phyloP scores from a whole-genome alignment of 2,329 filamentous ascomycete species.

The Penicillium fuscoglaucum region DNA sequence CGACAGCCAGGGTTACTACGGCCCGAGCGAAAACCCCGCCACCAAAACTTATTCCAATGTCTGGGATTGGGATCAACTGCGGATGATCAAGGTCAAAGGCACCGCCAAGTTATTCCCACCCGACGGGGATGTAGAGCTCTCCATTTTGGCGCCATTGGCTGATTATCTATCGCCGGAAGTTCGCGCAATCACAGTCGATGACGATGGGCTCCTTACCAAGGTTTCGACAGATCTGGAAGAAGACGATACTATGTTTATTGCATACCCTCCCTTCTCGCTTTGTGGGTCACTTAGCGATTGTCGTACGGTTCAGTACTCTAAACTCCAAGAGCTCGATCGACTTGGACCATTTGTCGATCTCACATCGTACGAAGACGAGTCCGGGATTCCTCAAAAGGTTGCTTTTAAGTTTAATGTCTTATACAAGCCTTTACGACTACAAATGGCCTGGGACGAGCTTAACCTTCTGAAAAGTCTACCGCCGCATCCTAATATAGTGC shows the following conservation, averaged over 20 bases:
- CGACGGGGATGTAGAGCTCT: slow-evolving; percentile 18
- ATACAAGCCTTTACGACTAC: slow-evolving; percentile 13
- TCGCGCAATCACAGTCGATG: slow-evolving; percentile 21
- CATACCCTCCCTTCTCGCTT: slow-evolving; percentile 19
- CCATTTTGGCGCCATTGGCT: slow-evolving; percentile 19
- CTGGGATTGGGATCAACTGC: slow-evolving; percentile 26
- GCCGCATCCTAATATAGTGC: slow-evolving; percentile 32
- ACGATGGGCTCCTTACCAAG: slow-evolving; percentile 21
- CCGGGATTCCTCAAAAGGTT: slow-evolving; percentile 5
- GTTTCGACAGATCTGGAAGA: slow-evolving; percentile 24
- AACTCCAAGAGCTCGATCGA: slow-evolving; percentile 22
- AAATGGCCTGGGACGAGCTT: slow-evolving; percentile 30
- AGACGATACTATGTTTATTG: slow-evolving; percentile 19
- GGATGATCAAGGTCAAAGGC: slow-evolving; percentile 17
- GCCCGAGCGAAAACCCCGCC: slow-evolving; percentile 14
- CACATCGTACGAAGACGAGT: slow-evolving; percentile 7
- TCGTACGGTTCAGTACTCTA: slow-evolving; percentile 17
- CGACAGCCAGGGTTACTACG: slow-evolving; percentile 20
- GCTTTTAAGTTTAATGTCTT: slow-evolving; percentile 25
- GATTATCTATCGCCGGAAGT: slow-evolving; percentile 24
- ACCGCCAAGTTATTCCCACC: slow-evolving; percentile 25
- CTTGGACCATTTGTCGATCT: slow-evolving; percentile 22
- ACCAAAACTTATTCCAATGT: slow-evolving; percentile 23
- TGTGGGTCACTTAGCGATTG: slow-evolving; percentile 15
- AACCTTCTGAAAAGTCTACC: slow-evolving; percentile 29